phyloP scores from a whole-genome alignment of 495 filamentous ascomycete species.

The Penicillium lagena region DNA sequence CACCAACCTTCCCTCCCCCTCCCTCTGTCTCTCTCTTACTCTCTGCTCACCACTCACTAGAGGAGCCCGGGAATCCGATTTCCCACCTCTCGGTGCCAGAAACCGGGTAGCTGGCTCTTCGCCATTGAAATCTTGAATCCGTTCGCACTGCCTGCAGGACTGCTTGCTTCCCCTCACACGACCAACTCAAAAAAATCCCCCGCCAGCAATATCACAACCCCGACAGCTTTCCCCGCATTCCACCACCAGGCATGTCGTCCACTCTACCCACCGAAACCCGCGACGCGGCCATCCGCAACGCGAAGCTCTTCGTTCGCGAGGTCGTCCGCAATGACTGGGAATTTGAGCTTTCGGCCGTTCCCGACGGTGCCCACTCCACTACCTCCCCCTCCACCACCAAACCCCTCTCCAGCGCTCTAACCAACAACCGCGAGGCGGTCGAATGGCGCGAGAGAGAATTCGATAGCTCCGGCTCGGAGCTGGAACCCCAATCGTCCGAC shows the following conservation, averaged over 20 bases:
- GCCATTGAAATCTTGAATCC: too few relatives aligned
- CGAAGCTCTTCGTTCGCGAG: slow-evolving; percentile 34
- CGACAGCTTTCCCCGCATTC: too few relatives aligned
- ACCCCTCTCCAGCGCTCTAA: slow-evolving; percentile 8
- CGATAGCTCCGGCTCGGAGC: slow-evolving; percentile 38
- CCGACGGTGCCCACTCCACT: slow-evolving; percentile 14
- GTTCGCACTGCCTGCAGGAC: too few relatives aligned
- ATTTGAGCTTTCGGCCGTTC: slow-evolving; percentile 24
- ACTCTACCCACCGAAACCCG: slow-evolving; percentile 27
- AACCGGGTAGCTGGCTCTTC: too few relatives aligned
- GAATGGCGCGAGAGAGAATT: slow-evolving; percentile 40
- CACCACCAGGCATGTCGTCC: not conserved
- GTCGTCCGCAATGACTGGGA: slow-evolving; percentile 40
- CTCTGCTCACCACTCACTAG: too few relatives aligned
- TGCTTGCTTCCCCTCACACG: too few relatives aligned
- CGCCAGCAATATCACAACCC: too few relatives aligned
- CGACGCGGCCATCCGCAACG: slow-evolving; percentile 37
- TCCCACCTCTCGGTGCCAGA: too few relatives aligned
- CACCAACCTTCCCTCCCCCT: too few relatives aligned
- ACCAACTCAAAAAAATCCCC: too few relatives aligned
- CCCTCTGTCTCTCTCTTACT: too few relatives aligned
- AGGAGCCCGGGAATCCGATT: too few relatives aligned
- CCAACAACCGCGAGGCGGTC: slow-evolving; percentile 20
- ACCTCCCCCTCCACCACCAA: slow-evolving; percentile 14
- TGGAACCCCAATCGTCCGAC: slow-evolving; percentile 29